Conservation (phyloP, 345 rosid species). For the sweet orange (Citrus sinensis) region DNA sequence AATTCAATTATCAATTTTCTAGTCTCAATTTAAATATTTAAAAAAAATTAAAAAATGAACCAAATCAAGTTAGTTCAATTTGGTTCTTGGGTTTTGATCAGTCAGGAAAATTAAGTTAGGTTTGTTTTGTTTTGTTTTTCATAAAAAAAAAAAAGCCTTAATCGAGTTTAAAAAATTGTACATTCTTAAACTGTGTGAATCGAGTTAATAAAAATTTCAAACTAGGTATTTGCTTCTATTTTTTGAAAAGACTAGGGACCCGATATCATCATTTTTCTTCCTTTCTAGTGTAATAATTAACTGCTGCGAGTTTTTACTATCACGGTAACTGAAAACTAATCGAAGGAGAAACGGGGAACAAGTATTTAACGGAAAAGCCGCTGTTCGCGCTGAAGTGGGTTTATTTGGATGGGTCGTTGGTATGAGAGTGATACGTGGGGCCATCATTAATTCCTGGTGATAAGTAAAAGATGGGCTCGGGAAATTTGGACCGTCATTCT, state of each 20-base stretch:
- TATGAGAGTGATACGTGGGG: not conserved
- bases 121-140: too few species aligned
- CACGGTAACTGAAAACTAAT: slow-evolving; percentile 22
- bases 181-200: not conserved
- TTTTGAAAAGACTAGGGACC: not conserved
- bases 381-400: not conserved
- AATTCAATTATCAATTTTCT: too few species aligned
- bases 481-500: not conserved
- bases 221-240: too few species aligned
- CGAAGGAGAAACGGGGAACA: not conserved
- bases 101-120: too few species aligned
- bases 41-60: too few species aligned
- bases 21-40: too few species aligned
- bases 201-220: too few species aligned
- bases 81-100: too few species aligned
- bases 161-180: too few species aligned
- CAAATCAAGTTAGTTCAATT: too few species aligned
- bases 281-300: slow-evolving; percentile 4
- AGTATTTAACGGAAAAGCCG: slow-evolving; percentile 1
- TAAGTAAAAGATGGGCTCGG: not conserved
- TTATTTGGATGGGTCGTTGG: not conserved
- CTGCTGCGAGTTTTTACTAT: slow-evolving; percentile 22
- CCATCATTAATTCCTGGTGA: not conserved
- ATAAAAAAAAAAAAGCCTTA: too few species aligned
- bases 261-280: not conserved